Evolutionary conservation across 2,329 filamentous ascomycete genomes (phyloP).

Genomic region (Cryphonectria nitschkei): DNA sequence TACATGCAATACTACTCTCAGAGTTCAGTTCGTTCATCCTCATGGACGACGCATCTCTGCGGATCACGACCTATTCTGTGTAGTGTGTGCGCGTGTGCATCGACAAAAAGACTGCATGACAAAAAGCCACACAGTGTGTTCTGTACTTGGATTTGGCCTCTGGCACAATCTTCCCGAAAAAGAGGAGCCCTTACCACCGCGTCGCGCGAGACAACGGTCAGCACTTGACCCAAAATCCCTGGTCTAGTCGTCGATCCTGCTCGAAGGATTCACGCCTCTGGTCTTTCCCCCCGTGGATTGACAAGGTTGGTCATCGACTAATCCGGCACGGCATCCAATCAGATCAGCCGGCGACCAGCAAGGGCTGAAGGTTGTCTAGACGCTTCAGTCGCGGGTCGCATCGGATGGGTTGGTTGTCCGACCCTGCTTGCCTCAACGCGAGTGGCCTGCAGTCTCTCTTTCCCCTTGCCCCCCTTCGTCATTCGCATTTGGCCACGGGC

Average conservation of each 20-base stretch:
- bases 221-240: conserved; percentile 3
- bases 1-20: neutral
- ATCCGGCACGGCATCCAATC: conserved; percentile 16
- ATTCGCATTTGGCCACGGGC: neutral
- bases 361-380: conserved; percentile 16
- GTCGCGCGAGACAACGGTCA: conserved; percentile 4
- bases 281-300: conserved; percentile 7
- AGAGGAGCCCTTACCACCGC: neutral
- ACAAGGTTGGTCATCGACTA: conserved; percentile 16
- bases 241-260: conserved; percentile 10
- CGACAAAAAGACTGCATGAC: conserved; percentile 3
- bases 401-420: neutral
- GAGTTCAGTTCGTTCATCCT: neutral
- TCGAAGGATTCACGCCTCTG: conserved; percentile 26
- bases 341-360: conserved; percentile 13
- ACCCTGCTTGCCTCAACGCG: conserved; percentile 9
- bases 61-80: conserved; percentile 5
- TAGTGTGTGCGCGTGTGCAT: neutral
- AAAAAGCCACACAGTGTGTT: neutral
- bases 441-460: neutral
- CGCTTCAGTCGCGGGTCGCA: conserved; percentile 20
- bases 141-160: neutral
- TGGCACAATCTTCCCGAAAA: neutral
- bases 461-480: neutral
- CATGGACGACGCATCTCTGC: neutral